These are phyloP conservation scores for Trichosporon sp. DNA, from an alignment of 1,284 basidiomycete genomes.

Conservation along the genomic window DNA sequence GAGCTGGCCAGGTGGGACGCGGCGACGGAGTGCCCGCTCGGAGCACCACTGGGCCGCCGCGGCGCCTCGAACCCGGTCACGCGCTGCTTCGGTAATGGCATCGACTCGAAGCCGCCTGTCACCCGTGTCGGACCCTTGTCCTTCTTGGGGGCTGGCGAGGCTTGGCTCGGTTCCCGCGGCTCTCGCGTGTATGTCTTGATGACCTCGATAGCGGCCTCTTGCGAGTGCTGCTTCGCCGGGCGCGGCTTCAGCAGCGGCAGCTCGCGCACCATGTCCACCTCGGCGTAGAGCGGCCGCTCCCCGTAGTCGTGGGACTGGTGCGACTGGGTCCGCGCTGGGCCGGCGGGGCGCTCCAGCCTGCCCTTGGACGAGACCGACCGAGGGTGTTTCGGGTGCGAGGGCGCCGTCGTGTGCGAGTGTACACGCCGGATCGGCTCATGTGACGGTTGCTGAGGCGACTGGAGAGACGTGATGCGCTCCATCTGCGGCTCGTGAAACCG, in stretches of 20 bases:
- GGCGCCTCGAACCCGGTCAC: conserved; percentile 8
- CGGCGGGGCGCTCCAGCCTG: neutral
- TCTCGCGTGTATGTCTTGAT: conserved; percentile 2
- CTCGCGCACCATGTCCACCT: conserved; percentile 18
- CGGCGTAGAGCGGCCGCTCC: conserved; percentile 13
- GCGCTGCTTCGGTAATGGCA: conserved; percentile 8
- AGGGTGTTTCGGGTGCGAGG: neutral
- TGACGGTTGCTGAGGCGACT: neutral
- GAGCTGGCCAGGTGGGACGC: neutral
- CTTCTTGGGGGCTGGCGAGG: neutral
- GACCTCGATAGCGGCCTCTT: conserved; percentile 7
- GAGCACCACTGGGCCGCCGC: neutral
- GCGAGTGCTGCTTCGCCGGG: conserved; percentile 15
- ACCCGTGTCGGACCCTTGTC: conserved; percentile 16
- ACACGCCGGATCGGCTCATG: conserved; percentile 13
- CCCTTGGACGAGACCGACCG: conserved; percentile 17
- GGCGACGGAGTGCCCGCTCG: conserved; percentile 13
- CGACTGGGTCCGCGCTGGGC: neutral
- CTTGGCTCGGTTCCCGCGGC: neutral
- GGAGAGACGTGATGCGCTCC: neutral
- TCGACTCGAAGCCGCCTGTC: conserved; percentile 2
- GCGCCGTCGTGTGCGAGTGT: neutral
- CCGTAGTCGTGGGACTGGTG: neutral
- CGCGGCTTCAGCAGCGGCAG: conserved; percentile 14
- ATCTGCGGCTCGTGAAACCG: neutral